phyloP scores from a whole-genome alignment of 495 filamentous ascomycete species.

The Cladorrhinum samala region DNA sequence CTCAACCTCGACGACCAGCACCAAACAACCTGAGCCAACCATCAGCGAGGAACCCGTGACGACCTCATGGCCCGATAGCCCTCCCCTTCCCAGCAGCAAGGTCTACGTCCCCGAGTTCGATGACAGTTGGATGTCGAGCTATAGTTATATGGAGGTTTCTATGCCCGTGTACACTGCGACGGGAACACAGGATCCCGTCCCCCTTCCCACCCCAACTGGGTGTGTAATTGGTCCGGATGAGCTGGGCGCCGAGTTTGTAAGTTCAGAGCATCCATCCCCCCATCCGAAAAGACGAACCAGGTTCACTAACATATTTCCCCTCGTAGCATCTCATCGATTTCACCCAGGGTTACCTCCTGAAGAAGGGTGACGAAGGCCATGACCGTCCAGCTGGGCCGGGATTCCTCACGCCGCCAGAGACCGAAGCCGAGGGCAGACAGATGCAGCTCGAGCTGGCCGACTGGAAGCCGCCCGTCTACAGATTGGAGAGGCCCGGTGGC shows the following conservation, averaged over 20 bases:
- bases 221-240: neutral
- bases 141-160: neutral
- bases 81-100: no score
- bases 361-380: neutral
- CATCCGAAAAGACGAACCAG: neutral
- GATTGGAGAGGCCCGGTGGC: neutral
- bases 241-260: constrained; percentile 1
- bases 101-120: no score
- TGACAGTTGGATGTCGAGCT: constrained; percentile 1
- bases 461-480: constrained; percentile 1
- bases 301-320: neutral
- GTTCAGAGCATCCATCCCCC: neutral
- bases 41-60: no score
- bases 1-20: neutral
- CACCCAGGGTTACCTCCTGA: neutral
- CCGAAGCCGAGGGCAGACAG: neutral
- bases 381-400: no score
- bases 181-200: neutral
- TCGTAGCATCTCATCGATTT: constrained; percentile 1
- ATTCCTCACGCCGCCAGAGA: neutral
- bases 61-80: neutral
- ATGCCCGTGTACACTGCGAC: neutral
- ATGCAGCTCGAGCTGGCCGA: neutral
- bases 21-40: neutral
- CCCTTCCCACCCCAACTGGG: neutral